phyloP scores from a whole-genome alignment of 495 filamentous ascomycete species.

The Bacidia gigantensis region DNA sequence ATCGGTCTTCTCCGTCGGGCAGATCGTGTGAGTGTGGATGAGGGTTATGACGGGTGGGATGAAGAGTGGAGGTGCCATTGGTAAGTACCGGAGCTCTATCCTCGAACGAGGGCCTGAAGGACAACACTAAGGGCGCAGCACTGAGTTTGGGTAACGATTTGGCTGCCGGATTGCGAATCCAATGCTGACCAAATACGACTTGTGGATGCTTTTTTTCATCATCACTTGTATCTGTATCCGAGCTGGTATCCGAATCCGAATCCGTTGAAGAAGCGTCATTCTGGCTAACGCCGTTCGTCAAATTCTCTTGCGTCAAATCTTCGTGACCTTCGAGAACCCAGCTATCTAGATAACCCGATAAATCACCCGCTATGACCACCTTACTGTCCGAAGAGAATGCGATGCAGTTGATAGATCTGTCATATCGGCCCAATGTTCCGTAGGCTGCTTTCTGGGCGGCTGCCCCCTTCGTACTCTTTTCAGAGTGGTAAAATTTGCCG shows the following conservation, averaged over 20 bases:
- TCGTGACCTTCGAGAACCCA: constrained; percentile 55
- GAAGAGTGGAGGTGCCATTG: constrained; percentile 30
- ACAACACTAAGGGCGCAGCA: constrained; percentile 52
- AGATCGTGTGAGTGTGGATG: constrained; percentile 32
- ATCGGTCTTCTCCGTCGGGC: constrained; percentile 37
- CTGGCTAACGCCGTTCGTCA: constrained; percentile 14
- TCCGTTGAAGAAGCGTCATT: constrained; percentile 15
- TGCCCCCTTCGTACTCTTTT: constrained; percentile 43
- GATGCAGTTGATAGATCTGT: constrained; percentile 57
- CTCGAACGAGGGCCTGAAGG: constrained; percentile 50
- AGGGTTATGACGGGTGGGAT: constrained; percentile 33
- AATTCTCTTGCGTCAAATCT: constrained; percentile 19
- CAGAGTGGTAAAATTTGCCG: constrained; percentile 37
- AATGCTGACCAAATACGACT: constrained; percentile 34
- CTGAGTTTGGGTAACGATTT: constrained; percentile 67
- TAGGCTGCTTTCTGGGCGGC: constrained; percentile 39
- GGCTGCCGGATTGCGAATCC: constrained; percentile 52
- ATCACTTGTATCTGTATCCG: not conserved
- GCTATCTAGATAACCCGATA: constrained; percentile 75
- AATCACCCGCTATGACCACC: constrained; percentile 62
- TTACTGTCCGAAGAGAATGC: constrained; percentile 72
- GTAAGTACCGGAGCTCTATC: constrained; percentile 23
- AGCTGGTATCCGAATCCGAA: constrained; percentile 22
- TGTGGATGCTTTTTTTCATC: not conserved
- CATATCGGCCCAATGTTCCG: constrained; percentile 63